Evolutionary conservation across 2,329 filamentous ascomycete species (phyloP).

Genomic region (Trichocomaceae sp.): DNA sequence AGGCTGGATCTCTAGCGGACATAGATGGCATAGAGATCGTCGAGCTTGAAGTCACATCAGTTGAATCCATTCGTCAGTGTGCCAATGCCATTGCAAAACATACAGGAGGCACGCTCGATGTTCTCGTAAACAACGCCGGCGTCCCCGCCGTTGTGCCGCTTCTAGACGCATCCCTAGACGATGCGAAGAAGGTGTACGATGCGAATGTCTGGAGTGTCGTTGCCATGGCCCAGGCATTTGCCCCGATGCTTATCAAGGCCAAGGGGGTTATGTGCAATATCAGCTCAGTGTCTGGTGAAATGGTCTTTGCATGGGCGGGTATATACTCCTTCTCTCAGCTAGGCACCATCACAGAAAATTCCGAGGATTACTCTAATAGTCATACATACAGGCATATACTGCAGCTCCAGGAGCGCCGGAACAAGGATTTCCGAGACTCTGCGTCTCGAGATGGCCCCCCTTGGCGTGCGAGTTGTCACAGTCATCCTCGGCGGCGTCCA

Average conservation of each 20-base stretch:
- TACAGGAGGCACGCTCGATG: constrained; percentile 16
- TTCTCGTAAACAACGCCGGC: constrained; percentile 23
- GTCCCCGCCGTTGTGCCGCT: constrained; percentile 22
- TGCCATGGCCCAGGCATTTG: constrained; percentile 32
- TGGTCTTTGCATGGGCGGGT: constrained; percentile 6
- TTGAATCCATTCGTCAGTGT: constrained; percentile 13
- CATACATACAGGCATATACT: background rate
- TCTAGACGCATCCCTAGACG: constrained; percentile 24
- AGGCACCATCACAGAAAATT: background rate
- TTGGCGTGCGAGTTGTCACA: constrained; percentile 5
- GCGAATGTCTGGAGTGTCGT: constrained; percentile 31
- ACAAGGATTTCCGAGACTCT: constrained; percentile 3
- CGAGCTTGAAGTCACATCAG: constrained; percentile 16
- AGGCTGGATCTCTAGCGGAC: constrained; percentile 9
- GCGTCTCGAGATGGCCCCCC: constrained; percentile 3
- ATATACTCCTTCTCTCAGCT: background rate
- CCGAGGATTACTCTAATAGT: background rate
- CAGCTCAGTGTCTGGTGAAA: constrained; percentile 4
- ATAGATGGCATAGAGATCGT: constrained; percentile 14
- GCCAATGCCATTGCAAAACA: constrained; percentile 2
- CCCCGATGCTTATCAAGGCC: constrained; percentile 19
- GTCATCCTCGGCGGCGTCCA: constrained; percentile 6
- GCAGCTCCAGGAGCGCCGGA: constrained; percentile 1
- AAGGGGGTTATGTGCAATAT: constrained; percentile 10
- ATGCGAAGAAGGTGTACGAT: constrained; percentile 29